phyloP scores from a whole-genome alignment of 768 basidiomycete genomes.

The Termitomyces sp. region DNA sequence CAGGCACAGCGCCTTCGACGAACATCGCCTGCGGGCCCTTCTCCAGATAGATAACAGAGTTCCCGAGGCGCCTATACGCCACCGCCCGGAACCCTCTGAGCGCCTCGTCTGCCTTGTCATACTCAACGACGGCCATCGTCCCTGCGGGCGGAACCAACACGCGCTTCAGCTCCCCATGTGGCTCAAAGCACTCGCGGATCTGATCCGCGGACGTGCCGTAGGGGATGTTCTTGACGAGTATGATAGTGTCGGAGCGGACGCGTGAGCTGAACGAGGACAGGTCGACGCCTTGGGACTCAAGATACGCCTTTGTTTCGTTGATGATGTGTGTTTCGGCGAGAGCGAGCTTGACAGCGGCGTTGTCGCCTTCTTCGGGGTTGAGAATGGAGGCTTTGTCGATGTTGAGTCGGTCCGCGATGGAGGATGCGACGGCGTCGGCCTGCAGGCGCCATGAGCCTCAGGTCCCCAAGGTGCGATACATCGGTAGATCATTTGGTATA shows the following conservation, averaged over 20 bases:
- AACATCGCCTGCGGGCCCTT: conserved; percentile 89
- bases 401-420: conserved; percentile 84
- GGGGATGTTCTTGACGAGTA: conserved; percentile 96
- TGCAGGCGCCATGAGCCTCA: conserved; percentile 25
- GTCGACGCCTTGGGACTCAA: conserved; percentile 72
- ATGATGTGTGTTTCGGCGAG: conserved; percentile 96
- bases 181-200: conserved; percentile 75
- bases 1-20: conserved; percentile 31
- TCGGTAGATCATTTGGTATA: conserved; percentile 17
- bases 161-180: conserved; percentile 64
- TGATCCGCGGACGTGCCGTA: conserved; percentile 76
- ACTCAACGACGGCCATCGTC: conserved; percentile 90
- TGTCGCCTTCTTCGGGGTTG: conserved; percentile 69
- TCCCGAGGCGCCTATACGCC: conserved; percentile 84
- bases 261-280: conserved; percentile 51
- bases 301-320: conserved; percentile 87
- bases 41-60: conserved; percentile 88
- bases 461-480: conserved; percentile 11
- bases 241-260: conserved; percentile 68
- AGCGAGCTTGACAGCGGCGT: conserved; percentile 90
- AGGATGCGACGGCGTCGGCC: conserved; percentile 92
- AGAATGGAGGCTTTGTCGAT: conserved; percentile 85
- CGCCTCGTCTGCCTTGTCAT: conserved; percentile 55
- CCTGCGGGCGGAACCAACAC: conserved; percentile 35
- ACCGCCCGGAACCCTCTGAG: conserved; percentile 54